Base-by-base conservation (phyloP, 192 early-diverging fungal genomes). In the Globomyces pollinis-pini region DNA sequence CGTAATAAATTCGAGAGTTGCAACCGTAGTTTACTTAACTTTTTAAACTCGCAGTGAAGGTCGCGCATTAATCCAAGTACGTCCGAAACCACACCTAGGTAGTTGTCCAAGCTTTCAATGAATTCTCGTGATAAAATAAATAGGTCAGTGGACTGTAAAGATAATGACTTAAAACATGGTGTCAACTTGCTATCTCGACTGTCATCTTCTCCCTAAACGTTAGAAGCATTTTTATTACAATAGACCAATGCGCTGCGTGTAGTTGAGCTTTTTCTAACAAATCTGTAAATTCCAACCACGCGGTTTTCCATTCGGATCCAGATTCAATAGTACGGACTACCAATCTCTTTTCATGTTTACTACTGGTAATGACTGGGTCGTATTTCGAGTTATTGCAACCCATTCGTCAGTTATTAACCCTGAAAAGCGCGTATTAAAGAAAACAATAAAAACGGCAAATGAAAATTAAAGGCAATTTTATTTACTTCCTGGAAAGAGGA, bases 201-300 rank as follows among this genome's bases (percentile, higher is more conserved):
- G 16, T 52, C 50, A 15, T 34, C 50, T 36, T 52, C 50, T 16
- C 26, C 50, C 50, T 52, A 52, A 32, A 8, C 21, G 7, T 34
- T 52, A 34, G 34, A 16, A 39, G 15, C 15, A 20, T 1, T 15
- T 26, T n/a, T 24, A 16, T 36, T 36, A 52, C 50, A 32, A 12
- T 32, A 16, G 13, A 15, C 50, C 50, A 52, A 36, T 52, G 50
- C 5, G 21, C 50, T 26, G 50, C 50, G 26, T 36, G 16, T 16
- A 52, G 21, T 36, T 52, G 50, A 12, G 30, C 26, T 36, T 52
- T 32, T 18, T 52, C 50, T 6, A 52, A n/a, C 23, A 24, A 18
- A 20, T 52, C 50, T 15, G 21, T 20, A 36, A 52, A 36, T 12
- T 52, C 50, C 50, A 52, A 24, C 50, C 50, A 52, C 2, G 30